Evolutionary conservation across 1,139 yeast genomes (phyloP), one percentile per base, ranked within the genome.

Genomic region (Pichia sp.): DNA sequence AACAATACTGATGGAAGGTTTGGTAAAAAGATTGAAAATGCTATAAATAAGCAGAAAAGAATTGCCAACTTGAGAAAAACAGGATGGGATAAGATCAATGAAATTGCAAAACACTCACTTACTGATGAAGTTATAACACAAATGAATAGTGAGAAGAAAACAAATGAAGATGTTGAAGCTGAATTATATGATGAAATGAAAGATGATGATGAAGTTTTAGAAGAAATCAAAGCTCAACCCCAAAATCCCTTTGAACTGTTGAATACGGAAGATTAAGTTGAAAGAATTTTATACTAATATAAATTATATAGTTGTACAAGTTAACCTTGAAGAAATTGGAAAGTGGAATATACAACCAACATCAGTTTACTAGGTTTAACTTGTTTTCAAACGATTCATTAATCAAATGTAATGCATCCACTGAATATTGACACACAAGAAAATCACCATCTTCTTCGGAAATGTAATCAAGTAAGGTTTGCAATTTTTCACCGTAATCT

Each of bases 21-120:
- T 48, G 57, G 61, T 7, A 82, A 80, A 35, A 84, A 82, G 61
- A 82, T 83, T 43, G 77, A 77, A 53, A 80, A 79, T 56, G 79
- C 87, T 58, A 74, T 80, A 34, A 73, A 75, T 42, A 73, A 86
- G 58, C 82, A 86, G 25, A 80, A 73, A 59, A 77, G 71, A 59
- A 79, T 83, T 16, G 83, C 77, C 56, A 69, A 66, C 27, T 72
- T 83, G 5, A 73, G 92, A 64, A 83, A 82, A 62, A 69, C 85
- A 1, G 84, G 81, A 16, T 84, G 92, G 92, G 89, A 82, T 44
- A 70, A 73, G 47, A 81, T 82, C 48, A 84, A 84, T 61, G 71
- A 72, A 50, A 37, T 54, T 38, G 53, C 59, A 1, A 56, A 50
- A 32, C 26, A 26, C 20, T 45, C 58, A 4, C 32, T 54, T 3